Conservation (phyloP, 768 basidiomycete species). For the Amanita pseudoporphyria region DNA sequence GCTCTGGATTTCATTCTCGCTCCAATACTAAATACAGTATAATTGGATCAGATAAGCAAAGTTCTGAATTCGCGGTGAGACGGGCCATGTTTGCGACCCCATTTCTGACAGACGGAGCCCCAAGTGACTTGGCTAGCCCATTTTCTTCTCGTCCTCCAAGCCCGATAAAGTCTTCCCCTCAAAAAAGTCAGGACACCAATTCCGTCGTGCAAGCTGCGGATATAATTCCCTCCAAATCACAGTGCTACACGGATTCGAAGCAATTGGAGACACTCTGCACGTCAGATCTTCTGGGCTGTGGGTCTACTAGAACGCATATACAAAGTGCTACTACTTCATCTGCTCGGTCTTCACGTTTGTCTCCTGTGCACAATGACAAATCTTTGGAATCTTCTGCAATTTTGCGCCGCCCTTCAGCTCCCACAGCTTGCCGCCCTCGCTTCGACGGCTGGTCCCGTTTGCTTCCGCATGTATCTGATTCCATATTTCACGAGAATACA, state of each 20-base stretch:
- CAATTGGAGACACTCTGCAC: background rate
- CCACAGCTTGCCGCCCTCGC: constrained; percentile 15
- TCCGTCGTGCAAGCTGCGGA: background rate
- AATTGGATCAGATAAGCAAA: background rate
- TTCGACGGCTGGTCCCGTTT: constrained; percentile 10
- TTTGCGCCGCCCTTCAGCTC: constrained; percentile 18
- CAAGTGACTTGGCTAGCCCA: constrained; percentile 1
- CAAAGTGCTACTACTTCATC: constrained; percentile 4
- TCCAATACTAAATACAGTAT: background rate
- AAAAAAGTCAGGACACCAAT: background rate
- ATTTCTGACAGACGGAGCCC: background rate
- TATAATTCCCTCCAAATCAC: background rate
- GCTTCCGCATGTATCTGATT: constrained; percentile 1
- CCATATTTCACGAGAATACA: background rate
- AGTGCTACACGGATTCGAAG: background rate
- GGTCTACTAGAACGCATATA: background rate
- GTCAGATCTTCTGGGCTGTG: background rate
- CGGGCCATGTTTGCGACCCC: background rate
- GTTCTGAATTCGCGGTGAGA: background rate
- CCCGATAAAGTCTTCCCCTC: background rate
- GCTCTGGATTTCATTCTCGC: background rate
- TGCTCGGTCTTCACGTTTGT: background rate
- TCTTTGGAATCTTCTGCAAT: background rate
- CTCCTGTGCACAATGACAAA: background rate
- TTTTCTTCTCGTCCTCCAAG: constrained; percentile 6